These are phyloP conservation scores for Venturia oleaginea DNA, from an alignment of 2,329 filamentous ascomycete species.

Conservation along the genomic window DNA sequence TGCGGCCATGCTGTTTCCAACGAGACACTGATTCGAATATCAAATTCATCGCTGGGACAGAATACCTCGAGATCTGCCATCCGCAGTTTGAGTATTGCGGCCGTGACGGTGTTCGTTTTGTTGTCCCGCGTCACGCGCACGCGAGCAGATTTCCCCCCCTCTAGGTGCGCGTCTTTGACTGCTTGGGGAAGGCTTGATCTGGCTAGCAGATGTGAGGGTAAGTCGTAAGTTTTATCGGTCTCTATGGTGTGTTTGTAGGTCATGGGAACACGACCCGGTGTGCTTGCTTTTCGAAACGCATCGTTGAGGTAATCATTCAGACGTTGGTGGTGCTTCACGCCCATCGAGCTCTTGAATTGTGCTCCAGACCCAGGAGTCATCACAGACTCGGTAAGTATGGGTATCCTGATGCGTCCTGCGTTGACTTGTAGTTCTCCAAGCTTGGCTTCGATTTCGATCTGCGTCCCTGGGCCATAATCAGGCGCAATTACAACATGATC, in stretches of 20 bases:
- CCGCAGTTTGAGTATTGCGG: constrained; percentile 86
- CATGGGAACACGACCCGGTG: constrained; percentile 50
- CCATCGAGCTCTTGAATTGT: constrained; percentile 32
- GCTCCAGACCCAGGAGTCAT: constrained; percentile 38
- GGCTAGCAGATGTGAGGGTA: constrained; percentile 47
- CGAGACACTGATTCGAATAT: constrained; percentile 90
- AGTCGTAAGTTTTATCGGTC: constrained; percentile 73
- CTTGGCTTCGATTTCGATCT: constrained; percentile 92
- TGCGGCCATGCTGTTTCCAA: constrained; percentile 76
- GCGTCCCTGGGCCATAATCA: constrained; percentile 50
- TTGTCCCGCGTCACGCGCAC: constrained; percentile 61
- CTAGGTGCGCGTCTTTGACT: constrained; percentile 47
- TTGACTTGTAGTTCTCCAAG: constrained; percentile 57
- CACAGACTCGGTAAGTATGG: constrained; percentile 64
- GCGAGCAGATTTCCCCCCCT: constrained; percentile 40
- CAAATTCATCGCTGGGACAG: constrained; percentile 67
- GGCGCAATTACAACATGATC: constrained; percentile 56
- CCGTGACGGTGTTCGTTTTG: constrained; percentile 58
- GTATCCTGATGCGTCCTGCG: constrained; percentile 35
- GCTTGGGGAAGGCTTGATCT: constrained; percentile 30
- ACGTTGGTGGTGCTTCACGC: constrained; percentile 62
- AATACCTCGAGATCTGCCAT: constrained; percentile 81
- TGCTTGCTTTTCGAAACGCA: constrained; percentile 47
- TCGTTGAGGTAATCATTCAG: constrained; percentile 82
- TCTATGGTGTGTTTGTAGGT: constrained; percentile 77